Evolutionary conservation across 306 rosid species (phyloP).

Genomic region (Astragalus glycyphyllos): DNA sequence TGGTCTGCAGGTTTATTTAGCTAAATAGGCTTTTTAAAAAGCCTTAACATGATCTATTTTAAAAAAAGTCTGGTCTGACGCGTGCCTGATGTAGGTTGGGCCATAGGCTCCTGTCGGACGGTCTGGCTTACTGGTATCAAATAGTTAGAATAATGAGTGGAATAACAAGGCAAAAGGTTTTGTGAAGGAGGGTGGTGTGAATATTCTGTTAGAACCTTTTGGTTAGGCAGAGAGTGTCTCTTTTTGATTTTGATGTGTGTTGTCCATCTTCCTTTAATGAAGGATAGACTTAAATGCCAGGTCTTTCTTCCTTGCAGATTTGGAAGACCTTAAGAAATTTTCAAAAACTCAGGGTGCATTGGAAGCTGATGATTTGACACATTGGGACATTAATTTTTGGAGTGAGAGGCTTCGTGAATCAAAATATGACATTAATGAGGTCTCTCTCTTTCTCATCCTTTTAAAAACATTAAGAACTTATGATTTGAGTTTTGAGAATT

Average conservation of each 20-base stretch:
- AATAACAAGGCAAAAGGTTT: no score
- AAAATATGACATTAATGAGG: constrained; percentile 95
- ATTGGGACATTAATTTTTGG: constrained; percentile 94
- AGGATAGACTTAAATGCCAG: constrained; percentile 7
- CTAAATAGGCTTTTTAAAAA: no score
- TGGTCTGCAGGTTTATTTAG: no score
- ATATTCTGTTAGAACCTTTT: no score
- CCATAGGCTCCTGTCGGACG: no score
- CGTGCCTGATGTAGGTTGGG: no score
- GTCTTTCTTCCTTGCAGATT: constrained; percentile 57
- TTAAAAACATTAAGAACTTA: constrained; percentile 17
- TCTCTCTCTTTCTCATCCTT: constrained; percentile 39
- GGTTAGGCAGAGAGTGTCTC: no score
- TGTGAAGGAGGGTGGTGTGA: no score
- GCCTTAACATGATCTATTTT: no score
- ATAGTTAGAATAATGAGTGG: no score
- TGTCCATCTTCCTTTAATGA: constrained; percentile 1
- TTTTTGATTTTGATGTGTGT: neutral
- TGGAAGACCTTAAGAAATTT: constrained; percentile 77
- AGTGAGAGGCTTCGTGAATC: constrained; percentile 99
- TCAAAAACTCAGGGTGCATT: constrained; percentile 69
- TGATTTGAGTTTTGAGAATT: constrained; percentile 21
- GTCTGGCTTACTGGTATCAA: no score
- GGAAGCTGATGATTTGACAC: constrained; percentile 81
- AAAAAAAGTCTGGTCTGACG: no score